Evolutionary conservation across 768 basidiomycete genomes (phyloP), one percentile per base, ranked within the genome.

Genomic region (Trametopsis cervina): DNA sequence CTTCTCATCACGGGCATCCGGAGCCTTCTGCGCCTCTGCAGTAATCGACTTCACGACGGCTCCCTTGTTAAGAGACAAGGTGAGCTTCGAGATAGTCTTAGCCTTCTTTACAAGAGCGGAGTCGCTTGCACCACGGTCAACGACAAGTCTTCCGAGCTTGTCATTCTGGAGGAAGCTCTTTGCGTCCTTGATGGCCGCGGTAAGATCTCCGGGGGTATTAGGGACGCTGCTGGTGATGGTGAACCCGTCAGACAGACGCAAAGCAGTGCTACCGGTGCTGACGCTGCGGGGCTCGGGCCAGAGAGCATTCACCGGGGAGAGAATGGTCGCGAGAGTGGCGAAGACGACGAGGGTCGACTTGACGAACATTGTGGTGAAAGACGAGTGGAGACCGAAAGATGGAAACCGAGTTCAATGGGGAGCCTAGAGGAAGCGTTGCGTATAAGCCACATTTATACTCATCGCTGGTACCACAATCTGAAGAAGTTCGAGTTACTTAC

Each of bases 41-140:
- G 76, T 63, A 52, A 89, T 82, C 33, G 68, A 67, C 37, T 69
- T 60, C 23, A 51, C 52, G 17, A 38, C 49, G 10, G 60, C 51
- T n/a, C 56, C 62, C 21, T 43, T 54, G 21, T 56, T 54, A 4
- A 81, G 66, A 9, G 67, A 64, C 40, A 85, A 52, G n/a, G 62
- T 65, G 29, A 85, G 66, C 20, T 61, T 60, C 3, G 65, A 55
- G 13, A 85, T 62, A 1, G 62, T 57, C 20, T 66, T 65, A 1
- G 81, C 80, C 10, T 55, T 55, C 17, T 47, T 47, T 50, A 81
- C 51, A 6, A 61, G 59, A 6, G 46, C 40, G 0, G 62, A 66
- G 56, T 83, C 77, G 5, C 66, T 68, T 2, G 72, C 61, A 2
- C 81, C 82, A 41, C 82, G 78, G 13, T 78, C 79, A 21, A 79